Conservation (phyloP, 768 basidiomycete species). For the Hebeloma cylindrosporum region DNA sequence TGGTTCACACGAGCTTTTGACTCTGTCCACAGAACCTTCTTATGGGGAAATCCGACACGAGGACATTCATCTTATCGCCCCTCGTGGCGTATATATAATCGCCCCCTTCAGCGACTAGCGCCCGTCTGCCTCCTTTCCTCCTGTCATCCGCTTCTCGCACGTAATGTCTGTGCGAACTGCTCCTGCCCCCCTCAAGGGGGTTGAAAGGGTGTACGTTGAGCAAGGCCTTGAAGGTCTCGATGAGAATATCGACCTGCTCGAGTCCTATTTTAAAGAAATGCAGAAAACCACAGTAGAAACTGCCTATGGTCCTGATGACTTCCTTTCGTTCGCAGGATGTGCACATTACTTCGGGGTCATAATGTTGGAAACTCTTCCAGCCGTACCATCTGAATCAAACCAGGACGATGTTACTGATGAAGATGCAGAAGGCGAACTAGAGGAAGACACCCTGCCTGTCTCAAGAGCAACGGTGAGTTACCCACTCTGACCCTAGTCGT, state of each 20-base stretch:
- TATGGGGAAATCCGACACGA: too few relatives aligned
- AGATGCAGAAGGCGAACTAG: constrained; percentile 13
- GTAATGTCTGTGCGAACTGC: too few relatives aligned
- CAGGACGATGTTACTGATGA: constrained; percentile 8
- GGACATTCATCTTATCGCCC: too few relatives aligned
- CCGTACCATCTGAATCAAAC: background rate
- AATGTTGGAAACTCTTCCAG: constrained; percentile 14
- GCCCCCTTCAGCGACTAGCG: constrained; percentile 19
- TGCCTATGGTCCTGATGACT: constrained; percentile 32
- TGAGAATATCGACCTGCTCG: constrained; percentile 35
- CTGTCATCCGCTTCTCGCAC: too few relatives aligned
- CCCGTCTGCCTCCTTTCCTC: constrained; percentile 11
- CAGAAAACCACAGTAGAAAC: constrained; percentile 43
- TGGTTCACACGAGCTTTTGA: too few relatives aligned
- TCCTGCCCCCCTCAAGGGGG: background rate
- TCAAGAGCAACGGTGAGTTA: constrained; percentile 11
- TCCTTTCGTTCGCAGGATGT: constrained; percentile 40
- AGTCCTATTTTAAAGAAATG: constrained; percentile 38
- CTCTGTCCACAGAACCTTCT: too few relatives aligned
- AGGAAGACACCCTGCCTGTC: constrained; percentile 11
- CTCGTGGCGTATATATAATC: constrained; percentile 12
- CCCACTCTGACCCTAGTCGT: background rate
- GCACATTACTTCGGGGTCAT: constrained; percentile 46
- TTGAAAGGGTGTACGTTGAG: constrained; percentile 13
- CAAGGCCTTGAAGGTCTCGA: constrained; percentile 40